Evolutionary conservation across 2,329 filamentous ascomycete species (phyloP), one percentile per base, ranked within the genome.

Genomic region (Arthrobotrys pseudoclavata): DNA sequence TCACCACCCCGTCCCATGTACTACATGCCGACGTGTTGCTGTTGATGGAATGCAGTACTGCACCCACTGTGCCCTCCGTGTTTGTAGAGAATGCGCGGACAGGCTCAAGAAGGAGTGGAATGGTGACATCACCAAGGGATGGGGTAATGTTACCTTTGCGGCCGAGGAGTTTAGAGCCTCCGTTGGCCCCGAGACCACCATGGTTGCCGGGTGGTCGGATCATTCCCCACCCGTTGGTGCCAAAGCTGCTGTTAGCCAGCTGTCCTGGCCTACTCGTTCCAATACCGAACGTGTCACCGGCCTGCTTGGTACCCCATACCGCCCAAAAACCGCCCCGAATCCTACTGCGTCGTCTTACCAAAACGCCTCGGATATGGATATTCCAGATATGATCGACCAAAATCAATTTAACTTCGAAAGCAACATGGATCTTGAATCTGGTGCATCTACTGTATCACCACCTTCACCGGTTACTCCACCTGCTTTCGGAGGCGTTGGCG

Each of bases 51-150:
- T 79, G 75, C 64, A 64, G 20, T 71, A 72, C 37, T 79, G 75
- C 20, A 37, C 63, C n/a, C 72, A 69, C 37, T 79, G 75, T 45
- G 37, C 75, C 1, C 47, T 79, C 2, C 75, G 75, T 13, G 72
- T 79, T 34, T 79, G 75, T 63, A 69, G 63, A 24, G 63, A 74
- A 22, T 79, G 75, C 26, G 69, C 69, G 4, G 18, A 48, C 24
- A 57, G 69, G 29, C 64, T 79, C 15, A 72, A 61, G 40, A 79
- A 72, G 57, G 75, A 79, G n/a, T 79, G 75, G 75, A 50, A 74
- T 15, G 75, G 74, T 18, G 75, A 79, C 40, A 74, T 79, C 24
- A 79, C 75, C 13, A 72, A 69, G 31, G 75, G 75, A 10, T 79
- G 75, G 75, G 75, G 75, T 9, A 67, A 57, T 9, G 75, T 79